A percentile compares a stretch with the other conserved stretches of the same genome.
Conservation (phyloP, 768 basidiomycete genomes). For the Suillus variegatus region DNA sequence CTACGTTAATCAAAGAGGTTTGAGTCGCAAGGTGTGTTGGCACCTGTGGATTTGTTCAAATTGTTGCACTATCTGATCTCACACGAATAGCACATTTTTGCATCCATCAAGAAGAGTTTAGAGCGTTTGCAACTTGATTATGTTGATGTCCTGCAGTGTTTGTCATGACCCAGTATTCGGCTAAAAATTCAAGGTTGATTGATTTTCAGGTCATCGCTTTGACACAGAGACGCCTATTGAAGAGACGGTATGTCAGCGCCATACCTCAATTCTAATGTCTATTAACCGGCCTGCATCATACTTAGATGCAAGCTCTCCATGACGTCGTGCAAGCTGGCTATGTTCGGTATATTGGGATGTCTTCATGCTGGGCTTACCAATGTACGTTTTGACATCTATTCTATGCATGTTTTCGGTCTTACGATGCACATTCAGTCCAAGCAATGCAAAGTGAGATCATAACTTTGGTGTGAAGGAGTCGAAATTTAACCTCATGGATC, state of each 20-base stretch:
- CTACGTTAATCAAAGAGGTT: conserved; percentile 56
- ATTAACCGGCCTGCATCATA: neutral
- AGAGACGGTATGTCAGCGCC: conserved; percentile 41
- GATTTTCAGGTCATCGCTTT: conserved; percentile 33
- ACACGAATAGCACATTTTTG: conserved; percentile 64
- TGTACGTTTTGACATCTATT: conserved; percentile 34
- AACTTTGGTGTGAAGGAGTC: neutral
- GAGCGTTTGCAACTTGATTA: conserved; percentile 74
- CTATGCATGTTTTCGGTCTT: neutral
- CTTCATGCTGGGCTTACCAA: conserved; percentile 56
- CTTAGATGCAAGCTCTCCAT: conserved; percentile 65
- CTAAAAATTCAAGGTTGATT: conserved; percentile 15
- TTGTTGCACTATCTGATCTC: neutral
- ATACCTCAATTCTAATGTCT: conserved; percentile 17
- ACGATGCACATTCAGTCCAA: conserved; percentile 38
- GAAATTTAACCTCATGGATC: neutral
- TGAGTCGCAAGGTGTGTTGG: conserved; percentile 41
- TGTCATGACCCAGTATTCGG: conserved; percentile 14
- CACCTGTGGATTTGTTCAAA: neutral
- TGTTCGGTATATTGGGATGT: conserved; percentile 62
- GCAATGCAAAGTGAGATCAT: conserved; percentile 52
- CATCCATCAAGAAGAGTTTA: conserved; percentile 59
- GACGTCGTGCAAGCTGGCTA: conserved; percentile 68
- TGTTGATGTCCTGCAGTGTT: conserved; percentile 74
- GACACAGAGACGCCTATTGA: conserved; percentile 27